Base-by-base conservation (phyloP, 2,329 filamentous ascomycete species). In the Diaporthe vexans region DNA sequence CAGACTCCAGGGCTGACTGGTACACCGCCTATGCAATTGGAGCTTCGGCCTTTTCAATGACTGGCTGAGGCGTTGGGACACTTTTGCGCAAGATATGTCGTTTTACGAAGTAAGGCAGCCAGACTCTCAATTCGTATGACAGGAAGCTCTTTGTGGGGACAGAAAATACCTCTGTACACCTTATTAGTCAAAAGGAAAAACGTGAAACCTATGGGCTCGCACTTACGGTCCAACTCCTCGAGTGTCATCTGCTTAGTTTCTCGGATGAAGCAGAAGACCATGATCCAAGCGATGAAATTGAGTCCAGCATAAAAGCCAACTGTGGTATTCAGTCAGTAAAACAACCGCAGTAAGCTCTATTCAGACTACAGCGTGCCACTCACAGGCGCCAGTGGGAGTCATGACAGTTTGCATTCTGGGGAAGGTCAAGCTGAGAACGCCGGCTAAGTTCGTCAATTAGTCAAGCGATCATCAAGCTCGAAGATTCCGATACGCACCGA, bases 231-330 rank as follows among this genome's bases (percentile, higher is more conserved):
- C 46, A 93, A 82, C 79, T 91, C 89, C 79, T 90, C 88, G 10
- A 88, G 81, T 2, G 88, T 90, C 40, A 86, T 85, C 78, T 90
- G 88, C 81, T 91, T 91, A 19, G 90, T 92, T 80, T 91, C 90
- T 0, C 89, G 88, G 3, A 91, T 82, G 78, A 85, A 87, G 33
- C 90, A 82, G 80, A 91, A 90, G 56, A 91, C 90, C 82, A 91
- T 85, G 48, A 87, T 72, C 29, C 91, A 83, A 0, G 88, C 89
- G 0, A 89, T 76, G 1, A 90, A 76, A 77, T 91, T 91, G 75
- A 91, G 86, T 0, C 85, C 86, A 0, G 89, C 85, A 76, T 91
- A 91, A 68, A 89, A 84, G 1, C 85, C 84, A 77, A 91, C 91
- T 0, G 88, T 85, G 29, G 2, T 89, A 88, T 4, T 3, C 29